Conservation (phyloP, 495 filamentous ascomycete species). For the Talaromyces stipitatus region DNA sequence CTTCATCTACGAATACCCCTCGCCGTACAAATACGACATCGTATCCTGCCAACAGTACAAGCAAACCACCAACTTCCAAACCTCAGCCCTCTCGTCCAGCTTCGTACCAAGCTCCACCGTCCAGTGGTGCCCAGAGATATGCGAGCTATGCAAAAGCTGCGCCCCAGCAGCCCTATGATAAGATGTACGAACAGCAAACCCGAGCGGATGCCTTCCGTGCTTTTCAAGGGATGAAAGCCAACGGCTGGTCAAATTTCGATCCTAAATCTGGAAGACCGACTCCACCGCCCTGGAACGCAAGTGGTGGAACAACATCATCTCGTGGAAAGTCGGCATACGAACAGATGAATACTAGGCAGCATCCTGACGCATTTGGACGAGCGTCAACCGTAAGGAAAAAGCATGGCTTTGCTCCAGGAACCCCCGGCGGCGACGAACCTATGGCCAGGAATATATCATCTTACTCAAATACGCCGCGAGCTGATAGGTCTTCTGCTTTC, state of each 20-base stretch:
- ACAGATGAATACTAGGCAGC: slow-evolving; percentile 24
- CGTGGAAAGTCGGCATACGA: slow-evolving; percentile 37
- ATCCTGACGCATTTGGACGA: slow-evolving; percentile 20
- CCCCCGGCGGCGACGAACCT: slow-evolving; percentile 49
- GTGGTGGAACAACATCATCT: slow-evolving; percentile 25
- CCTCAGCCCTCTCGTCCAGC: slow-evolving; percentile 16
- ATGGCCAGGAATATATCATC: slow-evolving; percentile 45
- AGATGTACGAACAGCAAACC: slow-evolving; percentile 45
- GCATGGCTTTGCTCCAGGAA: slow-evolving; percentile 46
- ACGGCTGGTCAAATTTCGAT: slow-evolving; percentile 34
- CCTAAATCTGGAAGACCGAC: slow-evolving; percentile 24
- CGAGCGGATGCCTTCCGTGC: slow-evolving; percentile 54
- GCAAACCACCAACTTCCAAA: slow-evolving; percentile 24
- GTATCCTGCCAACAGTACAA: slow-evolving; percentile 9
- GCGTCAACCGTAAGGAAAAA: slow-evolving; percentile 40
- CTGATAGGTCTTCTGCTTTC: slow-evolving; percentile 26
- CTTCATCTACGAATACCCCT: slow-evolving; percentile 20
- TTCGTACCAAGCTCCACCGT: slow-evolving; percentile 33
- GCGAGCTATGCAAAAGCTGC: slow-evolving; percentile 40
- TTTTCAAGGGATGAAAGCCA: slow-evolving; percentile 62
- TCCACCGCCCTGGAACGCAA: slow-evolving; percentile 20
- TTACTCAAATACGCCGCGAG: slow-evolving; percentile 35
- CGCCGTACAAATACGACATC: slow-evolving; percentile 21
- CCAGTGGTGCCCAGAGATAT: slow-evolving; percentile 50
- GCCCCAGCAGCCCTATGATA: slow-evolving; percentile 27